Conservation (phyloP, 495 filamentous ascomycete genomes). For the Annulohypoxylon nitens region DNA sequence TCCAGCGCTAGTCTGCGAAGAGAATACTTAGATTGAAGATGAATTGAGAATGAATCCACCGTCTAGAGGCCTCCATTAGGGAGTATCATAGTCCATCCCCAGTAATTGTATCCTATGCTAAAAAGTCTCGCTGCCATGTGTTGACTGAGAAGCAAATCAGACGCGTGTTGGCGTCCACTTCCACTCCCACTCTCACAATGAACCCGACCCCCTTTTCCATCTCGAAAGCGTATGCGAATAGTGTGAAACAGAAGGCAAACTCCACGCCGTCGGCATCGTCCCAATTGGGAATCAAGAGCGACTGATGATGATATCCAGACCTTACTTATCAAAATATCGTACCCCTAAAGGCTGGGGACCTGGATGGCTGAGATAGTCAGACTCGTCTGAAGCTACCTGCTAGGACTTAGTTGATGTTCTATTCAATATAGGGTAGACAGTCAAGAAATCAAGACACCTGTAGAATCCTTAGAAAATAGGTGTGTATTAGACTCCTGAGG, state of each 20-base stretch:
- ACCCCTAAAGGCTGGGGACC: not conserved
- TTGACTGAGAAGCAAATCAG: not conserved
- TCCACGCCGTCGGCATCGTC: not conserved
- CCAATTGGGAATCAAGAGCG: not conserved
- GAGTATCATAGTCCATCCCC: not conserved
- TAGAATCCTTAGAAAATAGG: too few relatives aligned
- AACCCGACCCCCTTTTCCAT: too few relatives aligned
- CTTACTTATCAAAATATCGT: not conserved
- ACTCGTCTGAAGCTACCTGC: too few relatives aligned
- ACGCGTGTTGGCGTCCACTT: not conserved
- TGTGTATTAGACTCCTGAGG: too few relatives aligned
- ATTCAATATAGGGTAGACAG: too few relatives aligned
- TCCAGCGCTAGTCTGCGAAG: not conserved
- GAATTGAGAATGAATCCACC: not conserved
- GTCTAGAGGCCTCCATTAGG: not conserved
- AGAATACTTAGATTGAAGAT: not conserved
- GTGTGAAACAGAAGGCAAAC: not conserved
- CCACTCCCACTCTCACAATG: too few relatives aligned
- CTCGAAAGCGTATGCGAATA: not conserved
- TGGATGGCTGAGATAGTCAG: too few relatives aligned
- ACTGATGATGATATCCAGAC: too few relatives aligned
- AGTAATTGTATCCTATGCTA: not conserved
- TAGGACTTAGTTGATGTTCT: too few relatives aligned
- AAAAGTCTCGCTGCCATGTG: not conserved
- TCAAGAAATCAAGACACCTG: too few relatives aligned